A percentile compares a stretch with the other conserved stretches of the same genome.
Conservation (phyloP, 2,329 filamentous ascomycete genomes). For the Mycosphaerella arachidis region DNA sequence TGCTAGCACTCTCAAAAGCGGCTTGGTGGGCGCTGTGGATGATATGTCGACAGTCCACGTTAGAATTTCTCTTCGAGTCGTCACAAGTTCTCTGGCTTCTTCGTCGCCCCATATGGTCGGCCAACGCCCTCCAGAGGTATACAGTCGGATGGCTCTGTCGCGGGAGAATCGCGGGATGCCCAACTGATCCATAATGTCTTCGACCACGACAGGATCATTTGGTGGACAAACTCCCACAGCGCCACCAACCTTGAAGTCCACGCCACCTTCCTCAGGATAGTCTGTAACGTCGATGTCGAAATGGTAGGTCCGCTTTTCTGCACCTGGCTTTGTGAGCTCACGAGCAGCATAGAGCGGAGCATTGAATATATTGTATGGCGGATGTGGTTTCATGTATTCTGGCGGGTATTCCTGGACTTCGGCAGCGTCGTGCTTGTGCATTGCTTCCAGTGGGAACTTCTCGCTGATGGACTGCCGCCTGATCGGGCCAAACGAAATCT, state of each 20-base stretch:
- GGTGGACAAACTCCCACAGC: conserved; percentile 91
- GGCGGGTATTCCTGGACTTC: conserved; percentile 64
- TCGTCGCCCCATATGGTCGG: conserved; percentile 98
- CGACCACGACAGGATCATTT: conserved; percentile 71
- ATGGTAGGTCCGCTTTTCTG: conserved; percentile 95
- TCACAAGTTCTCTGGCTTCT: conserved; percentile 74
- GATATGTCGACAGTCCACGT: conserved; percentile 95
- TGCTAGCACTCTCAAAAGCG: conserved; percentile 75
- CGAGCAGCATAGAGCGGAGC: conserved; percentile 81
- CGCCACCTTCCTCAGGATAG: conserved; percentile 76
- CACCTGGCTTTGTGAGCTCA: conserved; percentile 80
- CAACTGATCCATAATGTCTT: conserved; percentile 78
- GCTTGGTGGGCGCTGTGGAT: conserved; percentile 86
- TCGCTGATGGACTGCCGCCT: conserved; percentile 47
- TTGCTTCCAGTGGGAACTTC: conserved; percentile 47
- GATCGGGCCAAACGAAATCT: conserved; percentile 49
- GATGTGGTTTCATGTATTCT: conserved; percentile 86
- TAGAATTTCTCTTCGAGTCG: conserved; percentile 84
- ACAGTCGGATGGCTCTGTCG: conserved; percentile 75
- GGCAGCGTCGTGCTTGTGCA: conserved; percentile 37
- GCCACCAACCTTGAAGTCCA: conserved; percentile 94
- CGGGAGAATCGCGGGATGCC: conserved; percentile 76
- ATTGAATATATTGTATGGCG: conserved; percentile 85
- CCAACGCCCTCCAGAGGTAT: conserved; percentile 80
- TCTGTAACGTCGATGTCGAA: conserved; percentile 96